Base-by-base conservation (phyloP, 345 rosid species). In the Hibiscus trionum region DNA sequence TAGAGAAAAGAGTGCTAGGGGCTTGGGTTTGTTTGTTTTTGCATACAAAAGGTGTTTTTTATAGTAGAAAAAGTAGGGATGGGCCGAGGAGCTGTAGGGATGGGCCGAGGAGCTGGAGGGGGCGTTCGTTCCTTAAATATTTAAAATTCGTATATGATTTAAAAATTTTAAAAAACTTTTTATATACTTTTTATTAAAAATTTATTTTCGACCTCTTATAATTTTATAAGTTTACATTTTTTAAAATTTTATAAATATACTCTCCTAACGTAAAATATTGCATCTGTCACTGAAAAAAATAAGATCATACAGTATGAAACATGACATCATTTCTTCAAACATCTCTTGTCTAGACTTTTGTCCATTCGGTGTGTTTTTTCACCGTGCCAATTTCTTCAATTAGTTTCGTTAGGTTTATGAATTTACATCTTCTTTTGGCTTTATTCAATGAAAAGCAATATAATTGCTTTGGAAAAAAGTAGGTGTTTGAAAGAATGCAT, bases 321-420 rank as follows among this genome's bases (percentile, higher is more conserved):
- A 26, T 57, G 33, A 21, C 61, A 57, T 57, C 61, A 57, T 53
- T n/a, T 6, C 21, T 53, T n/a, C 21, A 4, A 17, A 21, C 61
- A 21, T 57, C 16, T n/a, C 17, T 24, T 2, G 37, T 19, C 12
- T 44, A 4, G 70, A 52, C 58, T 70, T 70, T 70, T 52, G 59
- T 74, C 82, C 72, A 76, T 76, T 15, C 14, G 52, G 15, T 71
- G 44, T 35, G 72, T 61, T 7, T 66, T 49, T 61, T 56, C 56
- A 56, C 61, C 2, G 0, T 57, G 15, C 31, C 61, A 17, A 57
- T 9, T 57, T 57, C 5, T 21, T 57, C 14, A 57, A 57, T 57
- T 57, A 10, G 14, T 57, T 21, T 24, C 7, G 61, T 57, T 57
- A 9, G 61, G 61, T 21, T 57, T 57, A 57, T 57, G 61, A 57